Evolutionary conservation across 768 basidiomycete species (phyloP).

Genomic region (Dioszegia crocea): DNA sequence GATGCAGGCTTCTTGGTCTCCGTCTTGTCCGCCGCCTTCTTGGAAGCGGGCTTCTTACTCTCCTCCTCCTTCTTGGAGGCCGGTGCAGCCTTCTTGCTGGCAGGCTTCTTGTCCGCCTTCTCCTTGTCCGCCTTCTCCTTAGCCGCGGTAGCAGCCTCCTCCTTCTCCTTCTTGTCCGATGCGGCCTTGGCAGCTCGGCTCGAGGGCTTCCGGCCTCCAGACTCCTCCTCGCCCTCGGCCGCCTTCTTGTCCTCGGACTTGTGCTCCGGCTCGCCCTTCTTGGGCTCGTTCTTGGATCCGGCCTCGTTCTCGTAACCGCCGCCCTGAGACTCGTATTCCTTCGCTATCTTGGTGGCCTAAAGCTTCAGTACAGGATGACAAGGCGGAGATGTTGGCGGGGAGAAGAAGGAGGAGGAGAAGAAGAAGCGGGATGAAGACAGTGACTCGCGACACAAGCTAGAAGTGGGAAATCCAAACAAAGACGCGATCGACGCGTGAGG

Average conservation of each 20-base stretch:
- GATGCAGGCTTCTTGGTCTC: constrained; percentile 7
- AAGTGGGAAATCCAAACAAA: too few relatives aligned
- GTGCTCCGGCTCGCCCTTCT: constrained; percentile 41
- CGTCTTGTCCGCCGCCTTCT: constrained; percentile 14
- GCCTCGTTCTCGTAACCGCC: constrained; percentile 45
- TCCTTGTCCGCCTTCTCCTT: constrained; percentile 15
- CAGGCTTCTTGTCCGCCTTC: constrained; percentile 18
- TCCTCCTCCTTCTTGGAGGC: constrained; percentile 15
- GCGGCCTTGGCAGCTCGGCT: constrained; percentile 14
- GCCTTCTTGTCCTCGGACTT: constrained; percentile 36
- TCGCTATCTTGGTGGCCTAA: constrained; percentile 40
- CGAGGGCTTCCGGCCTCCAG: background rate
- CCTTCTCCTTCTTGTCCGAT: constrained; percentile 19
- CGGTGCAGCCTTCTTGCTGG: constrained; percentile 14
- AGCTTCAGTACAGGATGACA: too few relatives aligned
- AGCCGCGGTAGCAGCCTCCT: background rate
- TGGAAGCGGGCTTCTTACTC: constrained; percentile 18
- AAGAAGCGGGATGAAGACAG: too few relatives aligned
- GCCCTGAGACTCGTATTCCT: constrained; percentile 46
- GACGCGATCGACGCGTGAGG: too few relatives aligned
- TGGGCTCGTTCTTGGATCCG: constrained; percentile 48
- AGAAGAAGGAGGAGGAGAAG: too few relatives aligned
- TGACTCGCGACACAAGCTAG: too few relatives aligned
- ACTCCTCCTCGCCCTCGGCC: constrained; percentile 11
- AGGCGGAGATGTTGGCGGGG: too few relatives aligned